phyloP scores from a whole-genome alignment of 257 asterid genomes.

The Nicotiana attenuata region DNA sequence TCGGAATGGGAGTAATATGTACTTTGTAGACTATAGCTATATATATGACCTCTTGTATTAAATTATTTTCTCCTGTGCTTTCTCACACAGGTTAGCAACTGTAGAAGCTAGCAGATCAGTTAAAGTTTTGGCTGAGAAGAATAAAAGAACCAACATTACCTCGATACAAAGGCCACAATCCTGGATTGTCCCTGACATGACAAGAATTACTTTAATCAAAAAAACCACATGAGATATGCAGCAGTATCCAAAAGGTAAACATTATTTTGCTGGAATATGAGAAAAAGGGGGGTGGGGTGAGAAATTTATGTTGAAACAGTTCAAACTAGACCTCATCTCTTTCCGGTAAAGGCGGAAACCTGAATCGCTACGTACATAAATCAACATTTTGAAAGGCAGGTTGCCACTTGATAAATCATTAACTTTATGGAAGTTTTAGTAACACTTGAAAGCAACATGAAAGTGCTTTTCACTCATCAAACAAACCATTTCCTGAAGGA shows the following conservation, averaged over 20 bases:
- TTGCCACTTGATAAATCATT: conserved; percentile 52
- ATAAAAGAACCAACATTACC: conserved; percentile 36
- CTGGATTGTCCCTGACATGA: conserved; percentile 69
- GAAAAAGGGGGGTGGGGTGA: not conserved
- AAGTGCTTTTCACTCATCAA: conserved; percentile 68
- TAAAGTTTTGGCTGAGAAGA: not conserved
- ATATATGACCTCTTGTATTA: too few relatives aligned
- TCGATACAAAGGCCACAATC: conserved; percentile 97
- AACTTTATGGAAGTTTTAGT: conserved; percentile 68
- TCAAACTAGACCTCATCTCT: conserved; percentile 72
- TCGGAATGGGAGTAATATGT: too few relatives aligned
- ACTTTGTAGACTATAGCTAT: too few relatives aligned
- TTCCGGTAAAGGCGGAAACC: conserved; percentile 84
- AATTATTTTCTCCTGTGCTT: too few relatives aligned
- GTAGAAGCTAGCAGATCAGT: not conserved
- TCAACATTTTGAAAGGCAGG: conserved; percentile 88
- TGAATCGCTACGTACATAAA: conserved; percentile 86
- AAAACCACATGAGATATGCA: not conserved
- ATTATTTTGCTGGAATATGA: not conserved
- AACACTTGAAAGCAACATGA: conserved; percentile 84
- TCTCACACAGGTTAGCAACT: not conserved
- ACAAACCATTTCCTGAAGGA: conserved; percentile 77
- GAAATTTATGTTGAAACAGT: not conserved
- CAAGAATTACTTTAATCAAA: not conserved
- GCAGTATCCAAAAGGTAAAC: not conserved